These are phyloP conservation scores for Citrus hindsii DNA, from an alignment of 345 rosid species.

Conservation along the genomic window DNA sequence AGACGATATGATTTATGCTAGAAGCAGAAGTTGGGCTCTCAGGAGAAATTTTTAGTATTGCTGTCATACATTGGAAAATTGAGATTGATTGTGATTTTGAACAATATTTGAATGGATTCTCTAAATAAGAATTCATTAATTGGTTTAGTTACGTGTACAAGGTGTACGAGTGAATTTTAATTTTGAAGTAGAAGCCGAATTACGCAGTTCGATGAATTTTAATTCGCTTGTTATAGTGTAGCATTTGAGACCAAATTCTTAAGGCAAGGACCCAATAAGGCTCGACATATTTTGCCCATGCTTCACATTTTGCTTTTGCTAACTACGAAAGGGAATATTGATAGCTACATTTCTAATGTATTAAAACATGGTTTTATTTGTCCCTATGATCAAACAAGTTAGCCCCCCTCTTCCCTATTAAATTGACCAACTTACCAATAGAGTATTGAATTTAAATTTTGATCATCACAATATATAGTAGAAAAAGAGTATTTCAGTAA, in stretches of 20 bases:
- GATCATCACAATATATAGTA: no score
- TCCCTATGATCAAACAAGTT: no score
- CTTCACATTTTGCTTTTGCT: no score
- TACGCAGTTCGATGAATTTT: neutral
- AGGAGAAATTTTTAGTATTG: neutral
- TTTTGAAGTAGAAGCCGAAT: neutral
- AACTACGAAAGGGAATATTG: no score
- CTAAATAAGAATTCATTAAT: neutral
- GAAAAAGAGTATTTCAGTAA: no score
- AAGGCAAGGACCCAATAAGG: no score
- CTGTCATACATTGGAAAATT: neutral
- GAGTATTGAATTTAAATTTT: no score
- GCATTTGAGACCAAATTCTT: neutral
- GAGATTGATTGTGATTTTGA: neutral
- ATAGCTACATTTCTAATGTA: no score
- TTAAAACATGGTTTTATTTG: no score
- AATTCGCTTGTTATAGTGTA: neutral
- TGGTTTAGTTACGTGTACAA: neutral
- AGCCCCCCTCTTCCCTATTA: no score
- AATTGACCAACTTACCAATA: no score
- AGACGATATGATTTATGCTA: slow-evolving; percentile 19
- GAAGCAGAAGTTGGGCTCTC: slow-evolving; percentile 32
- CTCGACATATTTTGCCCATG: no score
- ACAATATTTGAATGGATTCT: neutral
- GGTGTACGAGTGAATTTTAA: neutral